Evolutionary conservation across 148 eudicot genomes (phyloP).

Genomic region (Beta vulgaris): DNA sequence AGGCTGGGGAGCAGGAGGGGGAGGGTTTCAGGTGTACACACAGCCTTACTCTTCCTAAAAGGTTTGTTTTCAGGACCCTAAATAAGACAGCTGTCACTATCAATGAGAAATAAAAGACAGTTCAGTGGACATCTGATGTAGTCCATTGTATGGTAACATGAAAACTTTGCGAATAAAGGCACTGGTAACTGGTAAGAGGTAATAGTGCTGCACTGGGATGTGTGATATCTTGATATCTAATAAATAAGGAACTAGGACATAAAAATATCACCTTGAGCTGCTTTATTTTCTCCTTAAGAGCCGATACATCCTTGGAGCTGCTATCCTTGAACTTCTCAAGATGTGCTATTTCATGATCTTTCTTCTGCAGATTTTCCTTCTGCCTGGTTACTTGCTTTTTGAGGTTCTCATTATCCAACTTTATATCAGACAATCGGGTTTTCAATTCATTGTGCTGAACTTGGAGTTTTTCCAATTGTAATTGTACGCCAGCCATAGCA

Average conservation of each 20-base stretch:
- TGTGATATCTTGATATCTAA: not conserved
- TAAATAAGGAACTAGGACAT: not conserved
- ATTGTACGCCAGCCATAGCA: slow-evolving; percentile 40
- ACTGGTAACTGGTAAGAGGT: not conserved
- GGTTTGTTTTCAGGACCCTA: too few relatives aligned
- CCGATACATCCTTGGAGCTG: slow-evolving; percentile 31
- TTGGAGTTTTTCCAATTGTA: slow-evolving; percentile 50
- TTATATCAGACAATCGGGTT: slow-evolving; percentile 39
- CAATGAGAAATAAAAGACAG: not conserved
- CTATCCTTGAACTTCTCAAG: slow-evolving; percentile 38
- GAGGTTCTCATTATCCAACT: slow-evolving; percentile 58
- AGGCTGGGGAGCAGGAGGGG: not conserved
- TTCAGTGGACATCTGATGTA: not conserved
- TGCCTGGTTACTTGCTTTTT: slow-evolving; percentile 50
- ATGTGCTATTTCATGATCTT: slow-evolving; percentile 40
- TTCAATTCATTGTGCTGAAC: slow-evolving; percentile 49
- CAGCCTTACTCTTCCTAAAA: not conserved
- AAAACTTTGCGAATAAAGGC: not conserved
- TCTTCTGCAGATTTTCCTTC: slow-evolving; percentile 45
- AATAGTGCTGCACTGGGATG: not conserved
- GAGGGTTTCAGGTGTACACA: not conserved
- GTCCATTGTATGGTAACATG: not conserved
- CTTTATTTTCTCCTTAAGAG: slow-evolving; percentile 40
- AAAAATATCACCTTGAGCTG: slow-evolving; percentile 39
- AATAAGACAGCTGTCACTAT: too few relatives aligned